Evolutionary conservation across 768 basidiomycete genomes (phyloP).

Genomic region (Mycena albidolilacea): DNA sequence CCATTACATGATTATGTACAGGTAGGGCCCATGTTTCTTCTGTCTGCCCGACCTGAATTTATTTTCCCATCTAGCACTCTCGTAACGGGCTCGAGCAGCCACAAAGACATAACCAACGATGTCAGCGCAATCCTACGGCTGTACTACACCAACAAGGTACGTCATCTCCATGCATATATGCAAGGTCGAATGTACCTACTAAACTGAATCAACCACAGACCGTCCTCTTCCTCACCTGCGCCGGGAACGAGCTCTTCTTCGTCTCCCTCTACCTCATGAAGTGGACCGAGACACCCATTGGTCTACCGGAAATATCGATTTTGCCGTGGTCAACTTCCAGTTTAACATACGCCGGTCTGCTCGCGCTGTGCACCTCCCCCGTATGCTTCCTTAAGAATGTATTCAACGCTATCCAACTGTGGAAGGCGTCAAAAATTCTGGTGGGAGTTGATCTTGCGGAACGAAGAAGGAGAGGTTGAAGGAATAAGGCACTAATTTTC

Average conservation of each 20-base stretch:
- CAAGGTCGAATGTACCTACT: background rate
- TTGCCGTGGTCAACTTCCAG: conserved; percentile 40
- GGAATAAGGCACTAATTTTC: conserved; percentile 13
- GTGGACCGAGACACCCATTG: conserved; percentile 83
- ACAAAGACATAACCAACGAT: conserved; percentile 93
- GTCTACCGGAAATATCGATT: conserved; percentile 50
- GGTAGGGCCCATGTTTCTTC: conserved; percentile 63
- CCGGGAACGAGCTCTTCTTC: conserved; percentile 96
- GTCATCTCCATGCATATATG: conserved; percentile 42
- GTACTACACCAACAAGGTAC: conserved; percentile 94
- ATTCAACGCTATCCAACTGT: conserved; percentile 96
- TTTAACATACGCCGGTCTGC: conserved; percentile 83
- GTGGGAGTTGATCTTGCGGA: conserved; percentile 95
- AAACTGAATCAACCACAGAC: conserved; percentile 59
- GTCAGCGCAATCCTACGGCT: conserved; percentile 92
- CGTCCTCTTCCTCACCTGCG: conserved; percentile 93
- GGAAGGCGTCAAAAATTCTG: conserved; percentile 97
- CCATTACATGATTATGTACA: conserved; percentile 99
- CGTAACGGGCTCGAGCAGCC: conserved; percentile 93
- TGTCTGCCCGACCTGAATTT: background rate
- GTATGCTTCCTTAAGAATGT: conserved; percentile 89
- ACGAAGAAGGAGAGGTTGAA: conserved; percentile 73
- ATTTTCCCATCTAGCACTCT: conserved; percentile 75
- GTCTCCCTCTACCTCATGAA: conserved; percentile 95
- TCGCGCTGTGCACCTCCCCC: conserved; percentile 75